Base-by-base conservation (phyloP, 352 stramenopile genomes). In the Phytopythium delawarense region DNA sequence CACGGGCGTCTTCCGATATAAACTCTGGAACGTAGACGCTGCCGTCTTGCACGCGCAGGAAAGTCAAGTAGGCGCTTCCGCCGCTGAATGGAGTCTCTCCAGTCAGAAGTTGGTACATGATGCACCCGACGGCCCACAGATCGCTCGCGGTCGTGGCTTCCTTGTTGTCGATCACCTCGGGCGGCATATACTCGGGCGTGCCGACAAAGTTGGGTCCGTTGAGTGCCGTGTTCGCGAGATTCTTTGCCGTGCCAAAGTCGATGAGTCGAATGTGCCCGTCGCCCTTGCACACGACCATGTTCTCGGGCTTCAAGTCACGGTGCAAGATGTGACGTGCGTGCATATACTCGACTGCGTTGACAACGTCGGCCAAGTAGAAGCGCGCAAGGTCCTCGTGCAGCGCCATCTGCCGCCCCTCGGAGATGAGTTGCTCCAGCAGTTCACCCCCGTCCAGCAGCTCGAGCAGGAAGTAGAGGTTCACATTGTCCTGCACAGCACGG, bases 381-480 rank as follows among this genome's bases (percentile, higher is more conserved):
- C 77, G 74, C 23, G 87, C 87, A 15, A 95, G 67, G 12, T 87
- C 77, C 56, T 94, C 83, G 55, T 94, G 74, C 16, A 91, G 69
- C 6, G 87, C 88, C 35, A 97, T 70, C 53, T 91, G 79, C 25
- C 75, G 79, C 11, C 78, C 82, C 44, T 94, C 78, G 39, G 91
- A 75, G 30, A 98, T 81, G 61, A 99, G 80, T 16, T 88, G 70
- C 48, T 91, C 78, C 72, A 98, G 98, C 28, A 99, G 69, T 72
- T 99, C 97, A 37, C 89, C 88, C 4, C 87, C 87, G 21, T 91
- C 69, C 55, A 98, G 82, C 25, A 98, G 77, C 59, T 99, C 96
- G 71, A 99, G 88, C 28, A 99, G 69, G 71, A 98, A 99, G 70
- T 99, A 99, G 16, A 99, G 67, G 59, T 92, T 96, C 32, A 76